A percentile compares a stretch with the other conserved stretches of the same genome.
These are phyloP conservation scores for Tetrapisispora phaffii DNA, from an alignment of 805 yeast genomes.

Conservation along the genomic window DNA sequence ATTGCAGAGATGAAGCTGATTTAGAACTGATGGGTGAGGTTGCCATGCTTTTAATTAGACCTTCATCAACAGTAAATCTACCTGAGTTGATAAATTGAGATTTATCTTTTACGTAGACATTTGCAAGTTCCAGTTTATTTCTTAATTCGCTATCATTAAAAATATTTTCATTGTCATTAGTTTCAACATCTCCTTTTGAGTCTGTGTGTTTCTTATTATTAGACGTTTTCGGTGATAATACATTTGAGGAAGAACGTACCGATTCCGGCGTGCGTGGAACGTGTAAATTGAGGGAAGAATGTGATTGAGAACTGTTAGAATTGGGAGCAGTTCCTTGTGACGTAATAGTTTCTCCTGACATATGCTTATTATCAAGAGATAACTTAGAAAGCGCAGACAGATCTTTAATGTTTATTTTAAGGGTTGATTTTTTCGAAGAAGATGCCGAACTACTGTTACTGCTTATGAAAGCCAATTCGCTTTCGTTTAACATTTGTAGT, in stretches of 20 bases:
- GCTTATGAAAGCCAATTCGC: constrained; percentile 25
- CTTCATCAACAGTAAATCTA: constrained; percentile 26
- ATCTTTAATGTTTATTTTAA: constrained; percentile 15
- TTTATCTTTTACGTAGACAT: constrained; percentile 24
- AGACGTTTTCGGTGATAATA: background rate
- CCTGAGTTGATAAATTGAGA: constrained; percentile 28
- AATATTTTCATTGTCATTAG: constrained; percentile 7
- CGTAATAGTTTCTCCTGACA: background rate
- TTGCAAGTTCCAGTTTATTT: constrained; percentile 22
- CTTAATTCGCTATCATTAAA: constrained; percentile 16
- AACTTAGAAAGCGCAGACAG: constrained; percentile 11
- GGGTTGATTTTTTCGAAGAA: constrained; percentile 21
- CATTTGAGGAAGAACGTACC: background rate
- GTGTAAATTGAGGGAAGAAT: background rate
- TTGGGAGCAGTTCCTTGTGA: background rate
- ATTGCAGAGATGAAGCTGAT: constrained; percentile 4
- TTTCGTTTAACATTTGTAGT: constrained; percentile 32
- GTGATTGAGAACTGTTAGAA: constrained; percentile 1
- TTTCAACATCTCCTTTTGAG: background rate
- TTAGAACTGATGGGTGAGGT: constrained; percentile 10
- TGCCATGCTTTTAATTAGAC: constrained; percentile 24
- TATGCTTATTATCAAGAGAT: background rate
- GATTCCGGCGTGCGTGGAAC: background rate
- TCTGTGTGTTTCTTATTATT: background rate
- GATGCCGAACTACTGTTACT: constrained; percentile 21